Conservation (phyloP, 139 green algal species). For the Chlamydomonas applanata region DNA sequence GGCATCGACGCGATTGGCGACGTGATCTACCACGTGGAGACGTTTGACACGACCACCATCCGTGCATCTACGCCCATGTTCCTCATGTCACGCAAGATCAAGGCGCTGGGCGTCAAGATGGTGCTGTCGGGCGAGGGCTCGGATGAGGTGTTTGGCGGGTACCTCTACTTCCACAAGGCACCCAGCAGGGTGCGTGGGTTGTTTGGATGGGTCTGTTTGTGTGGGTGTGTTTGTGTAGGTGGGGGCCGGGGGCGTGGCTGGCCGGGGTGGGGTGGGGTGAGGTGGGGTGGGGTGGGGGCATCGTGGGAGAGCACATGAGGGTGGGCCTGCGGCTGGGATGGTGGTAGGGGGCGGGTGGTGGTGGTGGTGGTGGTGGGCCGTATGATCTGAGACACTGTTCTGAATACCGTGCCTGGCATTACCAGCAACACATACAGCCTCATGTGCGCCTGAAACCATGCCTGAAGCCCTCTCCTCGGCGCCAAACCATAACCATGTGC, state of each 20-base stretch:
- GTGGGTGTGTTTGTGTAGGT: too few species aligned
- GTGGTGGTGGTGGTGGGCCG: too few species aligned
- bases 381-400: too few species aligned
- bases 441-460: not conserved
- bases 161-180: conserved; percentile 98
- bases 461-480: not conserved
- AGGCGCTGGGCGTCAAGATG: conserved; percentile 74
- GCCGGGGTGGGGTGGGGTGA: too few species aligned
- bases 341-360: too few species aligned
- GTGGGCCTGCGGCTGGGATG: too few species aligned
- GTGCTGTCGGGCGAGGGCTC: conserved; percentile 94
- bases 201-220: too few species aligned
- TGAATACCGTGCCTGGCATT: not conserved
- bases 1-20: conserved; percentile 92
- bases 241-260: too few species aligned
- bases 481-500: not conserved
- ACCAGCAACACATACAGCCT: not conserved
- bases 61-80: conserved; percentile 96
- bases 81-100: conserved; percentile 94
- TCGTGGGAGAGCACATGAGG: too few species aligned
- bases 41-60: conserved; percentile 74
- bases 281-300: too few species aligned
- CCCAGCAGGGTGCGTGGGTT: conserved; percentile 58
- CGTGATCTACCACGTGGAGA: conserved; percentile 96
- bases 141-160: conserved; percentile 96